These are phyloP conservation scores for Pouteria glomerata DNA, from an alignment of 148 eudicot genomes.

Conservation along the genomic window DNA sequence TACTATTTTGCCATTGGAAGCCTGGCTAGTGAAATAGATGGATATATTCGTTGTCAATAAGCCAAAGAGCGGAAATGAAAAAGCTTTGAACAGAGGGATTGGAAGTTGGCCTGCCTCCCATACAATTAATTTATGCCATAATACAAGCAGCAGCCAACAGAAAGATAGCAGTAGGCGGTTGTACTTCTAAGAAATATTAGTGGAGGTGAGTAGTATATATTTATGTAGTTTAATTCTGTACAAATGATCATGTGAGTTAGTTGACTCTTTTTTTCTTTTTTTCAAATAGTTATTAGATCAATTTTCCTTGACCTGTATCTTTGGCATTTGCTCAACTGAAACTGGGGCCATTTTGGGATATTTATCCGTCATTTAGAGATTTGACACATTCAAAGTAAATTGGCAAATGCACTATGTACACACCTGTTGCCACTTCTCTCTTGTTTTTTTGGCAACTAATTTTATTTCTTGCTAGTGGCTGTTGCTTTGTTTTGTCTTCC, in stretches of 20 bases:
- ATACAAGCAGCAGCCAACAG: constrained; percentile 5
- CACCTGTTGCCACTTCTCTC: no score
- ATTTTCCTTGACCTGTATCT: neutral
- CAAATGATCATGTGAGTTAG: constrained; percentile 5
- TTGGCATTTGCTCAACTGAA: neutral
- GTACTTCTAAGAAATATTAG: constrained; percentile 3
- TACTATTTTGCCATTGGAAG: neutral
- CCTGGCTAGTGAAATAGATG: neutral
- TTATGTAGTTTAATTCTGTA: constrained; percentile 6
- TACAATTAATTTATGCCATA: neutral
- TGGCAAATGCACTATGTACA: no score
- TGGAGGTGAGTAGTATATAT: constrained; percentile 2
- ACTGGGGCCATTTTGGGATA: neutral
- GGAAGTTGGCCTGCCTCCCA: neutral
- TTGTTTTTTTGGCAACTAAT: no score
- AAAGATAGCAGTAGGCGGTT: neutral
- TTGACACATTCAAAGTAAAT: no score
- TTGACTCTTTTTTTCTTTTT: neutral
- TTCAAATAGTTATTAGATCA: neutral
- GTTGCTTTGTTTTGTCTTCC: no score
- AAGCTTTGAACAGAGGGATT: neutral
- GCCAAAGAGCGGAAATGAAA: constrained; percentile 3
- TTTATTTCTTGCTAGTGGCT: no score
- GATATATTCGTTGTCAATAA: neutral
- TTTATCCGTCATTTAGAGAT: no score